phyloP scores from a whole-genome alignment of 139 green algal genomes.

The Haematococcus sp. region DNA sequence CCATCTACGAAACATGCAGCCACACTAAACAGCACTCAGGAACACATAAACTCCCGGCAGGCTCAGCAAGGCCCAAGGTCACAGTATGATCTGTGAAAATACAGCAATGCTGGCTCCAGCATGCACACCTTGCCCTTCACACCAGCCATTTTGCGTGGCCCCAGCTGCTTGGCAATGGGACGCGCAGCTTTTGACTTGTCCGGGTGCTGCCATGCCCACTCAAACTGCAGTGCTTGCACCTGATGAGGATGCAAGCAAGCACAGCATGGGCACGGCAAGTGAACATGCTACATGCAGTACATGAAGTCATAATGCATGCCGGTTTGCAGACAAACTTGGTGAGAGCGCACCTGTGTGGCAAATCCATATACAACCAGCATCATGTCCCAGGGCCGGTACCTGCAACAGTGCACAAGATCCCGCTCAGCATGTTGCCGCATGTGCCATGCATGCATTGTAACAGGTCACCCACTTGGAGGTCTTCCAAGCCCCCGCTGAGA shows the following conservation, averaged over 20 bases:
- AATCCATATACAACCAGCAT: conserved; percentile 90
- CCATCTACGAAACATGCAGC: conserved; percentile 60
- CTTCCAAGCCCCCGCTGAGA: conserved; percentile 66
- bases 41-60: too few relatives aligned
- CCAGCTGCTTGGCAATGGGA: conserved; percentile 36
- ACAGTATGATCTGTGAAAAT: not conserved
- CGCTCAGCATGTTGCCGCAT: too few relatives aligned
- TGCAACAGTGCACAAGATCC: conserved; percentile 34
- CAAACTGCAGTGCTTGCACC: conserved; percentile 90
- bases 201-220: conserved; percentile 97
- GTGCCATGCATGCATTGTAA: not conserved
- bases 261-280: too few relatives aligned
- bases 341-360: conserved; percentile 56
- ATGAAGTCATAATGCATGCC: not conserved
- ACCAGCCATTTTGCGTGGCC: conserved; percentile 31
- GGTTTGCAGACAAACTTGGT: too few relatives aligned
- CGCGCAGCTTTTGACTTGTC: conserved; percentile 51
- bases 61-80: too few relatives aligned
- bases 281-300: too few relatives aligned
- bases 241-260: conserved; percentile 22
- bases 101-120: not conserved
- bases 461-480: conserved; percentile 59
- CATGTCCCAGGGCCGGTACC: conserved; percentile 90
- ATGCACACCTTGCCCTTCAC: conserved; percentile 69
- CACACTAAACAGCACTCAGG: too few relatives aligned